Percentiles rank a stretch among this genome's conserved stretches.
Conservation (phyloP, 305 asterid genomes). For the Fraxinus sp. region DNA sequence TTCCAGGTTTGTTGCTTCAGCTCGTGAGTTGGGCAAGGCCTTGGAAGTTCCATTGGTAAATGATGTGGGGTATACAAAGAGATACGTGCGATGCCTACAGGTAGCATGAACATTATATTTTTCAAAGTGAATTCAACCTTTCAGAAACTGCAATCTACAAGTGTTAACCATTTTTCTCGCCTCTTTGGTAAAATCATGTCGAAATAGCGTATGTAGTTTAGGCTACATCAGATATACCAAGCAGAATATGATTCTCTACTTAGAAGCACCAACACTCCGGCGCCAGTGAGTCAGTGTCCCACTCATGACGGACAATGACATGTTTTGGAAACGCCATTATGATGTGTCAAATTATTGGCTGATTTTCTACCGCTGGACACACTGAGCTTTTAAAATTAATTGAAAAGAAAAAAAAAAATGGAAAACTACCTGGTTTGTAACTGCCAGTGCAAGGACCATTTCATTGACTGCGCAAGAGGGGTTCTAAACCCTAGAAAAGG, state of each 20-base stretch:
- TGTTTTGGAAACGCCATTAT: neutral
- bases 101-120: conserved; percentile 35
- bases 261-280: neutral
- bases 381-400: neutral
- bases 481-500: neutral
- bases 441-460: neutral
- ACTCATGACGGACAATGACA: neutral
- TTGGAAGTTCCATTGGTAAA: conserved; percentile 95
- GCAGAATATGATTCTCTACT: conserved; percentile 9
- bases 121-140: conserved; percentile 10
- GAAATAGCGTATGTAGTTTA: neutral
- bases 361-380: neutral
- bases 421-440: neutral
- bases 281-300: neutral
- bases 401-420: neutral
- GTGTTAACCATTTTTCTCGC: conserved; percentile 2
- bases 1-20: conserved; percentile 86
- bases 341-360: neutral
- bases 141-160: conserved; percentile 15
- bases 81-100: conserved; percentile 97
- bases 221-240: neutral
- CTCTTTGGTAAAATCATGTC: conserved; percentile 4
- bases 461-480: neutral
- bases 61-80: conserved; percentile 93
- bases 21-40: conserved; percentile 93